phyloP scores from a whole-genome alignment of 306 rosid genomes.

The Cicer arietinum region DNA sequence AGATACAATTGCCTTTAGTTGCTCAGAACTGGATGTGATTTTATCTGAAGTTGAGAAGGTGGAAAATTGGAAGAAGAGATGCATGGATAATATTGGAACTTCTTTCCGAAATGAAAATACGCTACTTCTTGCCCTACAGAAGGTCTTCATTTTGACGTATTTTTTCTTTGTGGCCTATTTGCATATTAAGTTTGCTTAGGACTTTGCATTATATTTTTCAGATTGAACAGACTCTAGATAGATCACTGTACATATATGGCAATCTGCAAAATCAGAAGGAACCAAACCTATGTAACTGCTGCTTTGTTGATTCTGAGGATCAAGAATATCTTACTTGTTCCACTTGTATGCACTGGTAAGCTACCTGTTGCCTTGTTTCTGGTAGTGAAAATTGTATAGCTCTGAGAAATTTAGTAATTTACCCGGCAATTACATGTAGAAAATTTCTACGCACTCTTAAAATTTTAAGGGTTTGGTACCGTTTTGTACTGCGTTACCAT shows the following conservation, averaged over 20 bases:
- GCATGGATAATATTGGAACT: conserved; percentile 55
- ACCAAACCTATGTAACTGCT: conserved; percentile 53
- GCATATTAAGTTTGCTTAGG: conserved; percentile 24
- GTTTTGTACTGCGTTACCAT: not conserved
- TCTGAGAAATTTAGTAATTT: conserved; percentile 15
- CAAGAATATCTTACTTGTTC: conserved; percentile 68
- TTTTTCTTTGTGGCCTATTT: conserved; percentile 23
- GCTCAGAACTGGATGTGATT: conserved; percentile 70
- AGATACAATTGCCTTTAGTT: conserved; percentile 64
- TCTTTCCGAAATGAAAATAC: conserved; percentile 57
- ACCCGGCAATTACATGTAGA: conserved; percentile 20
- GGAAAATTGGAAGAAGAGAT: conserved; percentile 79
- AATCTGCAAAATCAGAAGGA: conserved; percentile 50
- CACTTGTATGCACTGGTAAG: conserved; percentile 80
- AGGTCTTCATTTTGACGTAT: conserved; percentile 60
- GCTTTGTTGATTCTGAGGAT: conserved; percentile 57
- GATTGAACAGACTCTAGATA: conserved; percentile 67
- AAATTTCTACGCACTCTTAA: not conserved
- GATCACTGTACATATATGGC: conserved; percentile 64
- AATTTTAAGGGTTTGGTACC: not conserved
- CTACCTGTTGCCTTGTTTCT: conserved; percentile 46
- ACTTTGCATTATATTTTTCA: conserved; percentile 49
- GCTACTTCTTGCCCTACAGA: conserved; percentile 60
- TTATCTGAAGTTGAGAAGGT: conserved; percentile 81
- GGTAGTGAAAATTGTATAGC: conserved; percentile 21